phyloP scores from a whole-genome alignment of 805 yeast species.

The Saturnispora zaruensis region DNA sequence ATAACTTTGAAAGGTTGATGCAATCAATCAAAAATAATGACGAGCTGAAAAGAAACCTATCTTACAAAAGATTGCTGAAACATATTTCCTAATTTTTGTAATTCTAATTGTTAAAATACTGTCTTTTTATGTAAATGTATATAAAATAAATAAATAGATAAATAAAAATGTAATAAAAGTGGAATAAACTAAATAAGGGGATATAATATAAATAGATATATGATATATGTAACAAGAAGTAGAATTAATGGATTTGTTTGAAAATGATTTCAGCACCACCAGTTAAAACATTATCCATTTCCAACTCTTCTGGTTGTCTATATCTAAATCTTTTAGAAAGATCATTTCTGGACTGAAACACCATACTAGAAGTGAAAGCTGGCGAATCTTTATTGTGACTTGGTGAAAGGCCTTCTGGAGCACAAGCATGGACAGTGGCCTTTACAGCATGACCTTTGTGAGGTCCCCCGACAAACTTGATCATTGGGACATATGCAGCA shows the following conservation, averaged over 20 bases:
- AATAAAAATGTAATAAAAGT: neutral
- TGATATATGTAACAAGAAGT: neutral
- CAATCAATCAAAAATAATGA: conserved; percentile 18
- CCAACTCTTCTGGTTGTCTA: conserved; percentile 50
- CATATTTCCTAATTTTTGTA: neutral
- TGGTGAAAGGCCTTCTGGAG: conserved; percentile 30
- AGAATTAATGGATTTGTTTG: conserved; percentile 20
- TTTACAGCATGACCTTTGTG: conserved; percentile 30
- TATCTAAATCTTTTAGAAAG: conserved; percentile 73
- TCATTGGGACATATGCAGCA: conserved; percentile 53
- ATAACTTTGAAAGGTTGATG: conserved; percentile 24
- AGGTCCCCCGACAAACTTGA: conserved; percentile 82
- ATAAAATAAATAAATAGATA: neutral
- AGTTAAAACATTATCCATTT: conserved; percentile 64
- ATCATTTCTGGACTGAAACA: conserved; percentile 46
- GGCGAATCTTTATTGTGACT: conserved; percentile 5
- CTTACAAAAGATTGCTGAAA: conserved; percentile 8
- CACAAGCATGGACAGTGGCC: conserved; percentile 30
- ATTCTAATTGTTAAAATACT: neutral
- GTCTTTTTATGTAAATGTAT: neutral
- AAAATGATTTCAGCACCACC: conserved; percentile 73
- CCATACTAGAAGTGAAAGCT: conserved; percentile 11
- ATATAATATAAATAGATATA: neutral
- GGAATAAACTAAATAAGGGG: neutral
- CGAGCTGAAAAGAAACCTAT: conserved; percentile 10